Evolutionary conservation across 2,329 filamentous ascomycete genomes (phyloP).

Genomic region (Cladosporium sp.): DNA sequence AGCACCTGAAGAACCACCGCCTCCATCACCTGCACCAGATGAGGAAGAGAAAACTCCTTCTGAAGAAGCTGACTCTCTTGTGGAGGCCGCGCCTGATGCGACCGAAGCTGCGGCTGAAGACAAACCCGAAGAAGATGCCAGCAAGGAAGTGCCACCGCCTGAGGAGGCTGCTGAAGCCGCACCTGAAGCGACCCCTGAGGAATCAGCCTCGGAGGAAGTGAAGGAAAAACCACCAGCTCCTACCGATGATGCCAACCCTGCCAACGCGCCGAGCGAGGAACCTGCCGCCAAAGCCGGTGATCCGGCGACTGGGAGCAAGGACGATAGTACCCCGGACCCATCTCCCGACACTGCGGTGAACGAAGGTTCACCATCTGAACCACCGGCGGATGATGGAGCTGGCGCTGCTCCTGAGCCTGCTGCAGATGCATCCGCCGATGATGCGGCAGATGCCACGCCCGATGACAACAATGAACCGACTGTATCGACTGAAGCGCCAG

Average conservation of each 20-base stretch:
- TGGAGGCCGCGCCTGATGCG: neutral
- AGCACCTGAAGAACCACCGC: neutral
- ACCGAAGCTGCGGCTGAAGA: neutral
- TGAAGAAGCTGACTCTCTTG: neutral
- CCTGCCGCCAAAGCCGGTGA: neutral
- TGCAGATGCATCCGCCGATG: no score
- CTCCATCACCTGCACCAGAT: neutral
- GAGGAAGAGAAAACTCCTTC: neutral
- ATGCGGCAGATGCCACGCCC: no score
- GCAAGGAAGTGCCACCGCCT: neutral
- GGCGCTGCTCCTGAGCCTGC: no score
- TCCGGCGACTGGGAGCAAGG: neutral
- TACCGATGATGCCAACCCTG: neutral
- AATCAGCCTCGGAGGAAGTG: no score
- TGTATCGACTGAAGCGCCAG: neutral
- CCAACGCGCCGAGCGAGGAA: neutral
- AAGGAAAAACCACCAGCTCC: neutral
- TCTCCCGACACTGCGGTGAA: no score
- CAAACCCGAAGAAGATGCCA: neutral
- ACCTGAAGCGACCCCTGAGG: neutral
- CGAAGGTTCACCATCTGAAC: no score
- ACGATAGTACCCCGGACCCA: neutral
- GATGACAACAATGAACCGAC: neutral
- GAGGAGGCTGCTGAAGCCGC: neutral
- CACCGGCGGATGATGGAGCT: no score